These are phyloP conservation scores for Physcomitrium patens DNA, from an alignment of 225 moss, liverwort and hornwort genomes.

Conservation along the genomic window DNA sequence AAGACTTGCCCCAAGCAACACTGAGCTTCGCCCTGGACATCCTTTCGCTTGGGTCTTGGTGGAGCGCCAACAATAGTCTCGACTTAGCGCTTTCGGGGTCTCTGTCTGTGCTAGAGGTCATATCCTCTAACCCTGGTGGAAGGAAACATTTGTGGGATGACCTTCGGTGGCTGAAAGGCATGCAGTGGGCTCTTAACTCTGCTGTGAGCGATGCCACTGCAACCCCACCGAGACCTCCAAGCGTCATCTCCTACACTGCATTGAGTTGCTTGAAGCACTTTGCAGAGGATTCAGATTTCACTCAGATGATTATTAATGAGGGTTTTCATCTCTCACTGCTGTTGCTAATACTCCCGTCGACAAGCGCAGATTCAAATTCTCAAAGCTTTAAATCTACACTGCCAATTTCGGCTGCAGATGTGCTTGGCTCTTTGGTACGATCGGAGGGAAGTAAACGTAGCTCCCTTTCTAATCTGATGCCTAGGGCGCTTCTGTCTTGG, in stretches of 20 bases:
- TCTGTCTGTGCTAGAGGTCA: slow-evolving; percentile 77
- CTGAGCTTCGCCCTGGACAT: slow-evolving; percentile 79
- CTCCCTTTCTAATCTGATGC: slow-evolving; percentile 69
- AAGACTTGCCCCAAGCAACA: slow-evolving; percentile 66
- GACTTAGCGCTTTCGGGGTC: slow-evolving; percentile 88
- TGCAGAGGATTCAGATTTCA: slow-evolving; percentile 79
- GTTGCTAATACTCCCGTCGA: slow-evolving; percentile 78
- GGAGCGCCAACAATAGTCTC: slow-evolving; percentile 66
- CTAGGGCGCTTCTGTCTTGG: slow-evolving; percentile 64
- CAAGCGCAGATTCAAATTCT: slow-evolving; percentile 52
- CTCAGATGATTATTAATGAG: slow-evolving; percentile 71
- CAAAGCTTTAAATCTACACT: slow-evolving; percentile 76
- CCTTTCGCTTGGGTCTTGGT: slow-evolving; percentile 74
- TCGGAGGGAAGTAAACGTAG: slow-evolving; percentile 48
- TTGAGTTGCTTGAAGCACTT: slow-evolving; percentile 87
- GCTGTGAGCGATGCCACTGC: slow-evolving; percentile 80
- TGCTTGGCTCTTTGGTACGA: slow-evolving; percentile 85
- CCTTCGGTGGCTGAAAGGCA: slow-evolving; percentile 84
- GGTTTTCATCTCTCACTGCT: slow-evolving; percentile 79
- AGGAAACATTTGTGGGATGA: slow-evolving; percentile 83
- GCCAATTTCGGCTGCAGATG: slow-evolving; percentile 88
- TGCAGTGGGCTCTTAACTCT: slow-evolving; percentile 89
- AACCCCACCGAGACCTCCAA: slow-evolving; percentile 75
- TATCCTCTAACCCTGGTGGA: slow-evolving; percentile 69
- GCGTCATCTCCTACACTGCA: slow-evolving; percentile 85